These are phyloP conservation scores for Colletotrichum sp. DNA, from an alignment of 2,329 filamentous ascomycete species.

Conservation along the genomic window DNA sequence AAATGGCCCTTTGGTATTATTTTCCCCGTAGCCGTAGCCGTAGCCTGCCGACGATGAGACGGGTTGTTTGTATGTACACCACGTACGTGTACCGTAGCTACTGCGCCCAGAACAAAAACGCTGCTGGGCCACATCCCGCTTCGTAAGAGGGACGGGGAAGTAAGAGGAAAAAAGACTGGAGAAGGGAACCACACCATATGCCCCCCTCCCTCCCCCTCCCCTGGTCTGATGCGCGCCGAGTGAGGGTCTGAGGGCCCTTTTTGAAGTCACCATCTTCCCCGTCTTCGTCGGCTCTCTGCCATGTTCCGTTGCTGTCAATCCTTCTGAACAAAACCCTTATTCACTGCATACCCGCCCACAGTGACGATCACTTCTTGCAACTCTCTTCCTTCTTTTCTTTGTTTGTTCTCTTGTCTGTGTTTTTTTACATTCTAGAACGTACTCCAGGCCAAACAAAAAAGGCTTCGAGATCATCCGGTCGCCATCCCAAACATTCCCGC, in stretches of 20 bases:
- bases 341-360: background rate
- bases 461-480: background rate
- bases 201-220: background rate
- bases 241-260: conserved; percentile 6
- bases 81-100: background rate
- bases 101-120: background rate
- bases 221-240: background rate
- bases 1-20: background rate
- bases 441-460: background rate
- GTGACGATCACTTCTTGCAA: background rate
- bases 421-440: background rate
- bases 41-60: background rate
- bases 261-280: background rate
- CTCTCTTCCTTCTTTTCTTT: background rate
- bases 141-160: background rate
- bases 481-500: background rate
- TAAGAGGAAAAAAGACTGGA: background rate
- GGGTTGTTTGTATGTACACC: background rate
- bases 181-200: background rate
- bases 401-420: background rate
- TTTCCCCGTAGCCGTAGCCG: background rate
- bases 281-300: background rate
- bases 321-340: background rate
- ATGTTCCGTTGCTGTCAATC: background rate
- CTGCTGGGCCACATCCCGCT: conserved; percentile 9